Base-by-base conservation (phyloP, 192 early-diverging fungal species). In the Phycomyces nitens region DNA sequence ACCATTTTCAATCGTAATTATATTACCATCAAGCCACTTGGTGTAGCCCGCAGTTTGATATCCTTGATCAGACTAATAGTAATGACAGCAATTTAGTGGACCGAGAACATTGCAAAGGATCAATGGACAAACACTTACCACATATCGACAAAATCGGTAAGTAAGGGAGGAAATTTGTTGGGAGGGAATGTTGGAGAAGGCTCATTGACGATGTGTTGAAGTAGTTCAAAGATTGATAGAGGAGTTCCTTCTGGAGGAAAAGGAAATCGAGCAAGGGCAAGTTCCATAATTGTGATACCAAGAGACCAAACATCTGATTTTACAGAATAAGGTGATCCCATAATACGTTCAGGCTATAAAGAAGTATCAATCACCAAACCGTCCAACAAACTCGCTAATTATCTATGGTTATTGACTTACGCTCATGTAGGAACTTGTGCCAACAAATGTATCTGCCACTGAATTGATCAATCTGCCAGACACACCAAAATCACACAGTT, bases 401-500 rank as follows among this genome's bases (percentile, higher is more conserved):
- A 5, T 47, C 22, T 40, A 16, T 10, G 56, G 24, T 44, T 20
- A 6, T n/a, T 14, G 21, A 86, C 84, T 60, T 68, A 87, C 84
- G 65, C 87, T 87, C 90, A 94, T 94, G 69, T 94, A 94, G 54
- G 84, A 84, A 61, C 84, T 84, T 0, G 92, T 94, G 44, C 90
- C 92, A 21, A 94, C 90, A 84, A 94, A 94, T 3, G 90, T 94
- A 64, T 91, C 86, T 53, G 89, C 92, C 38, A 92, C 85, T 27
- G 90, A 94, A 73, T 87, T 90, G 64, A 90, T 84, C 49, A 96
- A 75, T 72, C 95, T 87, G 62, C 90, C 91, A 64, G 90, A 93
- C 22, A 99, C 95, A 26, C 97, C 97, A 83, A 94, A 94, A 69
- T 94, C 89, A 76, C 86, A 90, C 23, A 91, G 79, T 73, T 93